A percentile compares a stretch with the other conserved stretches of the same genome.
Conservation (phyloP, 306 rosid species). For the Comarum palustre region DNA sequence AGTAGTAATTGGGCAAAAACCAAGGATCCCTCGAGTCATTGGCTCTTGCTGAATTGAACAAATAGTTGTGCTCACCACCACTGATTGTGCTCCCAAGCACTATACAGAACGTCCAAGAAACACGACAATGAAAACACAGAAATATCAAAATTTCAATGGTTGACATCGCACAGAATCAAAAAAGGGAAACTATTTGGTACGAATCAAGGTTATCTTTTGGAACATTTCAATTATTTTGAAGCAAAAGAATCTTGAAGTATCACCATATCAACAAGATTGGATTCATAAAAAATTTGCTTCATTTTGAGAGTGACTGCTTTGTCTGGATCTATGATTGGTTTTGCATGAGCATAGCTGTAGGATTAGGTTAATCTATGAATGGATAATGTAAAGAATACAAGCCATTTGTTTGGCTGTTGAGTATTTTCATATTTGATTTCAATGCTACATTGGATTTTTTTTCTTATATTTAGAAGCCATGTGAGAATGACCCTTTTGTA, state of each 20-base stretch:
- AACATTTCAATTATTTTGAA: constrained; percentile 9
- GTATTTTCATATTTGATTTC: constrained; percentile 8
- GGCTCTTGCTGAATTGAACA: background rate
- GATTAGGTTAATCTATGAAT: background rate
- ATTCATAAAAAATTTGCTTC: constrained; percentile 1
- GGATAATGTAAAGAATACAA: constrained; percentile 18
- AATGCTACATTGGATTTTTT: background rate
- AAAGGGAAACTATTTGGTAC: background rate
- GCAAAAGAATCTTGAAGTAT: constrained; percentile 18
- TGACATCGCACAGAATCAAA: constrained; percentile 13
- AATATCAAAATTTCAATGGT: constrained; percentile 1
- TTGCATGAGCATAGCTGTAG: constrained; percentile 18
- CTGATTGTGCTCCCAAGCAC: constrained; percentile 4
- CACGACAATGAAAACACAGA: background rate
- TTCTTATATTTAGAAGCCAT: background rate
- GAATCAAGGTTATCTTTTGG: constrained; percentile 7
- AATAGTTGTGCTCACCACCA: constrained; percentile 1
- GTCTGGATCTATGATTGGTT: constrained; percentile 14
- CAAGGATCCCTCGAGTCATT: background rate
- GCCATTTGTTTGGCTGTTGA: background rate
- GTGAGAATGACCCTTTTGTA: background rate
- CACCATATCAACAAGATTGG: constrained; percentile 18
- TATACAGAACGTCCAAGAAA: background rate
- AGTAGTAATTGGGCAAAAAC: background rate
- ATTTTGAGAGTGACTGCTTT: constrained; percentile 24